Evolutionary conservation across 257 asterid genomes (phyloP).

Genomic region (Fraxinus quadrangulata): DNA sequence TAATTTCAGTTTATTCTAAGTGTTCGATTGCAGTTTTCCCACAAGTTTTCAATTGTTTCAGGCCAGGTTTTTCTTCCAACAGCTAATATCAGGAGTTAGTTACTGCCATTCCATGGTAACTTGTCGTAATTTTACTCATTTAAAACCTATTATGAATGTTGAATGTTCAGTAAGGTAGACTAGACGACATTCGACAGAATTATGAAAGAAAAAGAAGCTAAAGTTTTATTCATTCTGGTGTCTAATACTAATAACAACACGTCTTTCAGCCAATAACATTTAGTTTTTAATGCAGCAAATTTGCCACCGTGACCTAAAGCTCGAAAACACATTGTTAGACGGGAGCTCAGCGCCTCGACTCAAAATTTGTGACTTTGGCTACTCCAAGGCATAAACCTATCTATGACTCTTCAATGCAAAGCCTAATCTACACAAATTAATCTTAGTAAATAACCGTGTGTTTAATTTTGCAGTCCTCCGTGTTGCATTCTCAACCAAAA

Average conservation of each 20-base stretch:
- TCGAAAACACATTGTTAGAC: conserved; percentile 73
- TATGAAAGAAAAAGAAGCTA: background rate
- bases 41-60: conserved; percentile 26
- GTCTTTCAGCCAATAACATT: background rate
- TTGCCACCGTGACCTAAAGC: conserved; percentile 84
- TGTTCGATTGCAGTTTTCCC: background rate
- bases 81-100: conserved; percentile 76
- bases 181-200: too few species aligned
- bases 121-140: background rate
- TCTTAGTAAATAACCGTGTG: conserved; percentile 1
- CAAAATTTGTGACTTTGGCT: conserved; percentile 84
- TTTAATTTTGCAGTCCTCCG: conserved; percentile 53
- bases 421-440: background rate
- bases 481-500: conserved; percentile 87
- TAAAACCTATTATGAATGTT: background rate
- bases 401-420: background rate
- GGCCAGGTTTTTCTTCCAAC: conserved; percentile 82
- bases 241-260: background rate
- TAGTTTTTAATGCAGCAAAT: conserved; percentile 55
- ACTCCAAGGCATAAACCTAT: conserved; percentile 61
- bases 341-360: conserved; percentile 68
- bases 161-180: background rate
- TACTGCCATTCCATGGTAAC: conserved; percentile 80
- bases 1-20: background rate
- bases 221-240: background rate